Conservation (phyloP, 1,139 yeast genomes). For the Sugiyamaella novakii region DNA sequence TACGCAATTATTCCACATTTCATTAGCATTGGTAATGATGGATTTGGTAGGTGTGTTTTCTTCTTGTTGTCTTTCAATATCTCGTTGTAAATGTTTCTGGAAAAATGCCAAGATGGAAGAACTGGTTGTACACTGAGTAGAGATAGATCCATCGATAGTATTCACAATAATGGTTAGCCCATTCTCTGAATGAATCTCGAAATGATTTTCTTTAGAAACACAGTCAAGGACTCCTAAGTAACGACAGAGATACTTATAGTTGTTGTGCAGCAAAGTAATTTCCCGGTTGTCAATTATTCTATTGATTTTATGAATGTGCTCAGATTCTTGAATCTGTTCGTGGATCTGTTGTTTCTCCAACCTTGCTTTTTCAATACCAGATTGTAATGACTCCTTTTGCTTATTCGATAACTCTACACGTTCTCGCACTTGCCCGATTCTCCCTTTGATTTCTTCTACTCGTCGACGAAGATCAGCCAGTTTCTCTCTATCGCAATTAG, state of each 20-base stretch:
- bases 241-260: conserved; percentile 13
- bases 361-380: conserved; percentile 18
- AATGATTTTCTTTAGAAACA: background rate
- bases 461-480: conserved; percentile 19
- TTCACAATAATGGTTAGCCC: conserved; percentile 15
- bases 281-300: conserved; percentile 23
- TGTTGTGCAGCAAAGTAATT: conserved; percentile 17
- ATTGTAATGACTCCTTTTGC: conserved; percentile 16
- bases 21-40: conserved; percentile 5
- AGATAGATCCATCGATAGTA: background rate
- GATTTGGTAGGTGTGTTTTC: conserved; percentile 4
- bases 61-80: conserved; percentile 1
- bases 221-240: conserved; percentile 16
- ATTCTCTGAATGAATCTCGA: conserved; percentile 12
- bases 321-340: conserved; percentile 24
- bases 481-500: conserved; percentile 24
- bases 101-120: conserved; percentile 4
- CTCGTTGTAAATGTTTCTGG: conserved; percentile 6
- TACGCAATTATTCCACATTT: conserved; percentile 20
- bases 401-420: conserved; percentile 10
- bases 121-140: background rate
- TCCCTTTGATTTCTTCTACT: conserved; percentile 18
- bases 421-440: conserved; percentile 6
- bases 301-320: conserved; percentile 21
- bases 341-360: conserved; percentile 22